phyloP scores from a whole-genome alignment of 1,139 yeast species.

The Pichia sp. region DNA sequence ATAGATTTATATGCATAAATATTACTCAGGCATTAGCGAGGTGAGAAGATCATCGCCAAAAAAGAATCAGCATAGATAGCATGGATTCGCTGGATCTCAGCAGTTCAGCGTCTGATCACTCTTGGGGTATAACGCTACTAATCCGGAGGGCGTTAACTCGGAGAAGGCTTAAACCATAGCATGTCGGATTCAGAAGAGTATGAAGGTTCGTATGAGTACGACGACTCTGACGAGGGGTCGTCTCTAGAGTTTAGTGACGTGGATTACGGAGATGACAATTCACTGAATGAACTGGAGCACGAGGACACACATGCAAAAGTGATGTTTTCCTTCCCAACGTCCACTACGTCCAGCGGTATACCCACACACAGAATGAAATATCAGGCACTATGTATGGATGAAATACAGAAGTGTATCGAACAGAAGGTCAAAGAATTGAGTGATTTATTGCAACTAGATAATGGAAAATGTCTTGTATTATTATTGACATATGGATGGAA shows the following conservation, averaged over 20 bases:
- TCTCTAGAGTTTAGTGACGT: slow-evolving; percentile 2
- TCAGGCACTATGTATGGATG: slow-evolving; percentile 24
- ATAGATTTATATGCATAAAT: background rate
- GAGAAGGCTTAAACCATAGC: background rate
- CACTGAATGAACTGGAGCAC: slow-evolving; percentile 6
- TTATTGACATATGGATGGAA: slow-evolving; percentile 69
- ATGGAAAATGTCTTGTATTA: slow-evolving; percentile 36
- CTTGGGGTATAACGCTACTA: background rate
- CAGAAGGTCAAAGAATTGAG: slow-evolving; percentile 21
- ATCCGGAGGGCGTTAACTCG: background rate
- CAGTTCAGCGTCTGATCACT: background rate
- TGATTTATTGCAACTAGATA: slow-evolving; percentile 25
- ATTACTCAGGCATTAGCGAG: background rate
- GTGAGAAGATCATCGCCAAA: background rate
- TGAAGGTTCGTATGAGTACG: background rate
- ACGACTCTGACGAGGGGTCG: slow-evolving; percentile 14
- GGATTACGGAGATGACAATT: slow-evolving; percentile 2
- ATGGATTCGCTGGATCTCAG: slow-evolving; percentile 1
- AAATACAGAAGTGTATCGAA: slow-evolving; percentile 24
- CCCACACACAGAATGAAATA: slow-evolving; percentile 30
- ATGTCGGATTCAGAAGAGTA: slow-evolving; percentile 1
- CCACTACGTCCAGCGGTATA: slow-evolving; percentile 21
- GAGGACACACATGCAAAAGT: slow-evolving; percentile 13
- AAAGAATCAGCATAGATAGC: background rate
- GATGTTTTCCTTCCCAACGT: slow-evolving; percentile 21